Conservation (phyloP, 768 basidiomycete genomes). For the Lactarius pseudohatsudake region DNA sequence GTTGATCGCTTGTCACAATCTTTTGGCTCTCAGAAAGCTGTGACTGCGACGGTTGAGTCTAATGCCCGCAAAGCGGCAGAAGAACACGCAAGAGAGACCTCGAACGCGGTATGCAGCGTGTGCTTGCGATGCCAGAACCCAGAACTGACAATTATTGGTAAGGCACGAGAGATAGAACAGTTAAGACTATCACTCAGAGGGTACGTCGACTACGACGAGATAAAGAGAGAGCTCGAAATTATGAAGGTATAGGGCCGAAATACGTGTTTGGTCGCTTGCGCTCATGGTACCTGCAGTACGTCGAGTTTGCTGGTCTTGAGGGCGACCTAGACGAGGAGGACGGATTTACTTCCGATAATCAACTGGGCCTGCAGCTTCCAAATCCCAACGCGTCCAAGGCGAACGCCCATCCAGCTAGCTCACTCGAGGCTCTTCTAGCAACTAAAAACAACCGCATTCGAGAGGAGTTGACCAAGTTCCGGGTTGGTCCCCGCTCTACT, state of each 20-base stretch:
- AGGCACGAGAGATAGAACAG: slow-evolving; percentile 66
- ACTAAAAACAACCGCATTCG: slow-evolving; percentile 91
- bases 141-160: slow-evolving; percentile 11
- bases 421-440: slow-evolving; percentile 87
- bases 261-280: background rate
- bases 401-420: slow-evolving; percentile 71
- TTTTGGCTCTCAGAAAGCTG: slow-evolving; percentile 59
- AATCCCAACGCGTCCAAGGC: slow-evolving; percentile 88
- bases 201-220: slow-evolving; percentile 90
- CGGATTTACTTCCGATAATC: slow-evolving; percentile 35
- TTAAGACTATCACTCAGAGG: slow-evolving; percentile 68
- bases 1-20: slow-evolving; percentile 64
- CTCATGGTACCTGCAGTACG: slow-evolving; percentile 57
- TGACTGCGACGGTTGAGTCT: slow-evolving; percentile 48
- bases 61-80: slow-evolving; percentile 53
- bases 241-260: slow-evolving; percentile 72
- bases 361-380: slow-evolving; percentile 67
- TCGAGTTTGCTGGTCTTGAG: slow-evolving; percentile 92
- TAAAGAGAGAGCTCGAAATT: slow-evolving; percentile 96
- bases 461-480: slow-evolving; percentile 89
- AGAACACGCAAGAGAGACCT: slow-evolving; percentile 58
- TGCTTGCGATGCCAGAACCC: background rate
- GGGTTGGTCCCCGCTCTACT: slow-evolving; percentile 49
- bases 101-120: slow-evolving; percentile 47
- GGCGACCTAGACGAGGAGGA: slow-evolving; percentile 65